Evolutionary conservation across 1,284 basidiomycete species (phyloP).

Genomic region (Naganishia sp.): DNA sequence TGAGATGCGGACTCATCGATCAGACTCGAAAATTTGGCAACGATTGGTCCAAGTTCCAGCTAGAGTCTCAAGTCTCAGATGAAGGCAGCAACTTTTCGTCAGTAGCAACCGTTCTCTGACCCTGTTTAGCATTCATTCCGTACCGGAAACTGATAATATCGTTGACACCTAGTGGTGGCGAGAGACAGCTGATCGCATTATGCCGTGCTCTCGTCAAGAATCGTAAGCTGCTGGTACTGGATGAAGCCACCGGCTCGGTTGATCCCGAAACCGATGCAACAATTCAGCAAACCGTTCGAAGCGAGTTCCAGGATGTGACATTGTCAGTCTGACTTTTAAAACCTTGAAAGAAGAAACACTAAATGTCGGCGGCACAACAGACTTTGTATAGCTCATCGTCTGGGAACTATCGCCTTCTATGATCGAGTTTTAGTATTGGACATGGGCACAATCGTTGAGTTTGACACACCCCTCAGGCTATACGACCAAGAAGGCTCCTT

Average conservation of each 20-base stretch:
- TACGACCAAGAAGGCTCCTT: slow-evolving; percentile 47
- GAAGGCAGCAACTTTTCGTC: slow-evolving; percentile 41
- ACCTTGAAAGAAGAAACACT: slow-evolving; percentile 17
- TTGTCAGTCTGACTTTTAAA: slow-evolving; percentile 31
- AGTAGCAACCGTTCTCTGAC: background rate
- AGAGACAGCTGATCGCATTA: slow-evolving; percentile 59
- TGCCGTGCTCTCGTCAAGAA: slow-evolving; percentile 70
- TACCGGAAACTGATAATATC: too few species aligned
- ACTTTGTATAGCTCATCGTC: slow-evolving; percentile 70
- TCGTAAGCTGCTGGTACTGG: slow-evolving; percentile 67
- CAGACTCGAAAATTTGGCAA: slow-evolving; percentile 43
- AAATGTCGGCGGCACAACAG: slow-evolving; percentile 53
- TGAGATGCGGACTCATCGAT: slow-evolving; percentile 56
- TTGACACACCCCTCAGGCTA: slow-evolving; percentile 49
- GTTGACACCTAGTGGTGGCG: slow-evolving; percentile 58
- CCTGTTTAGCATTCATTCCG: slow-evolving; percentile 56
- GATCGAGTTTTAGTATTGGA: slow-evolving; percentile 52
- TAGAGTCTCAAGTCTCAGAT: slow-evolving; percentile 56
- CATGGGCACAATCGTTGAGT: slow-evolving; percentile 46
- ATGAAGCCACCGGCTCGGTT: slow-evolving; percentile 46
- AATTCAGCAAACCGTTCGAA: slow-evolving; percentile 71
- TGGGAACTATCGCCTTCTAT: slow-evolving; percentile 67
- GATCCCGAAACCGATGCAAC: slow-evolving; percentile 77
- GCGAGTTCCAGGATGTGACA: slow-evolving; percentile 61
- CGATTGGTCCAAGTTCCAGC: slow-evolving; percentile 61